Evolutionary conservation across 139 green algal species (phyloP).

Genomic region (Ettlia oleoabundans): DNA sequence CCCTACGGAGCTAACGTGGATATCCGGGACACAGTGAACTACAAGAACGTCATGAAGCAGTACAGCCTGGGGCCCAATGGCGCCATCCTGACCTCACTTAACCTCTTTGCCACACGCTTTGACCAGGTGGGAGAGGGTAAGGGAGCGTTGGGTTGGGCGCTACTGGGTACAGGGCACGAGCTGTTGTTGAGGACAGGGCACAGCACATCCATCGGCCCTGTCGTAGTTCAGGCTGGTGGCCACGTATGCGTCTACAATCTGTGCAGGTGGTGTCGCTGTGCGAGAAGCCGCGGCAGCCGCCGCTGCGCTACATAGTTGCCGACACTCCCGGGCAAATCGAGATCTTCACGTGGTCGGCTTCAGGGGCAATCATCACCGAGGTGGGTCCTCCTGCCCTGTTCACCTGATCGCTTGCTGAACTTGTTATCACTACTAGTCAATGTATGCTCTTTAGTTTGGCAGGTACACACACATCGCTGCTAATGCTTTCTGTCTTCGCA

Average conservation of each 20-base stretch:
- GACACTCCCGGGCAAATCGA: slow-evolving; percentile 99
- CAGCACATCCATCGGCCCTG: too few relatives aligned
- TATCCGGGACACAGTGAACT: slow-evolving; percentile 94
- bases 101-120: slow-evolving; percentile 98
- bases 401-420: too few relatives aligned
- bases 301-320: slow-evolving; percentile 84
- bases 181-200: too few relatives aligned
- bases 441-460: too few relatives aligned
- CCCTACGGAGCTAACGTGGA: slow-evolving; percentile 96
- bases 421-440: too few relatives aligned
- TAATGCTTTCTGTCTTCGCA: too few relatives aligned
- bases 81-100: slow-evolving; percentile 96
- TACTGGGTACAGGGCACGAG: too few relatives aligned
- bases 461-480: too few relatives aligned
- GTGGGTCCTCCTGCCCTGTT: too few relatives aligned
- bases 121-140: too few relatives aligned
- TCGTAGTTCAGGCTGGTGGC: too few relatives aligned
- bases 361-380: slow-evolving; percentile 91
- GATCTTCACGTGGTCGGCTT: slow-evolving; percentile 99
- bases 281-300: slow-evolving; percentile 81
- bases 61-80: slow-evolving; percentile 98
- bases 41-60: slow-evolving; percentile 88
- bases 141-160: not conserved
- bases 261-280: slow-evolving; percentile 81
- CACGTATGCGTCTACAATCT: too few relatives aligned